Base-by-base conservation (phyloP, 2,329 filamentous ascomycete genomes). In the Colletotrichum spaethianum region DNA sequence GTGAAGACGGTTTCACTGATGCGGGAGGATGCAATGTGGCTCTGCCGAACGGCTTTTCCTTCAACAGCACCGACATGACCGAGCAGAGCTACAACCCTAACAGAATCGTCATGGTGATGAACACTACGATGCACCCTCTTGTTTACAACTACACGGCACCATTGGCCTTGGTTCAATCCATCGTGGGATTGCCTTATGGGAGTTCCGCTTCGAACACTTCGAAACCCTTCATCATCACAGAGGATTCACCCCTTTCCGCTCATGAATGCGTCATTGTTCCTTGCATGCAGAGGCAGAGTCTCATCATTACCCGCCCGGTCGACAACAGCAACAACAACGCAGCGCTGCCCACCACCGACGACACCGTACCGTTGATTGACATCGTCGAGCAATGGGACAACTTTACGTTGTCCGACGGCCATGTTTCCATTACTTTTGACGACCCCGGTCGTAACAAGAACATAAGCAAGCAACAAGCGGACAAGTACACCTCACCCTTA, bases 111-210 rank as follows among this genome's bases (percentile, higher is more conserved):
- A 67, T 72, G 48, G 36, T 60, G 11, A 63, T 72, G 40, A 72
- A 66, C 52, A 61, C 69, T 6, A 57, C 48, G 3, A 40, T n/a
- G 23, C 40, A 20, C 18, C 50, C 63, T 5, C 57, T 72, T 14
- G 50, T 63, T 20, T 67, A 63, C 40, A 72, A 66, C 3, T 68
- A 72, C 36, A 52, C 38, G 2, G 26, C 26, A 2, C 69, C 69
- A 2, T 40, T 72, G 11, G 63, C 63, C 26, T n/a, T 63, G 4
- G 31, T 68, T 44, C 69, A 72, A 26, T 63, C 69, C 28, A 72
- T 72, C 28, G 31, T 53, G 12, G 63, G 26, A 3, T 53, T 38
- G n/a, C 50, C 61, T 8, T 3, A 28, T 26, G 48, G 38, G 18
- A n/a, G 16, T n/a, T 56, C 26, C n/a, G n/a, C 23, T 23, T 50